Conservation (phyloP, 345 rosid species). For the Hibiscus tridactylites region DNA sequence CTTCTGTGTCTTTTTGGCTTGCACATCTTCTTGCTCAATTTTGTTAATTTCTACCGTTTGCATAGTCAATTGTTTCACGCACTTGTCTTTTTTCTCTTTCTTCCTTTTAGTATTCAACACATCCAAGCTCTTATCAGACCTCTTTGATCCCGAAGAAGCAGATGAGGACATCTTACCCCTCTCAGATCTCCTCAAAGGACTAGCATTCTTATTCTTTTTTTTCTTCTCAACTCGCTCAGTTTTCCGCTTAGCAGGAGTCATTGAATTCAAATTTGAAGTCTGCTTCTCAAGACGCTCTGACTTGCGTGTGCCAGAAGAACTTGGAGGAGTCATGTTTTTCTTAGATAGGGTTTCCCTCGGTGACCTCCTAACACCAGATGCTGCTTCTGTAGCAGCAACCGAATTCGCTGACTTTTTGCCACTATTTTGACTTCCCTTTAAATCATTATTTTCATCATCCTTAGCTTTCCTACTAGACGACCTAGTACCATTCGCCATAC, state of each 20-base stretch:
- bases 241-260: constrained; percentile 25
- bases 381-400: constrained; percentile 14
- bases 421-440: constrained; percentile 25
- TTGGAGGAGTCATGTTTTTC: constrained; percentile 20
- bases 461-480: constrained; percentile 22
- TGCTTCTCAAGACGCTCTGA: constrained; percentile 50
- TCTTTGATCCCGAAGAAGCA: constrained; percentile 31
- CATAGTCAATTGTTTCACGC: constrained; percentile 22
- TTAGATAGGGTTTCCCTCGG: constrained; percentile 23
- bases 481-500: constrained; percentile 32
- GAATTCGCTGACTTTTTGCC: constrained; percentile 28
- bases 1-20: constrained; percentile 6
- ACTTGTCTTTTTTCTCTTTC: constrained; percentile 28
- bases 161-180: constrained; percentile 42
- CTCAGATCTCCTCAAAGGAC: constrained; percentile 48
- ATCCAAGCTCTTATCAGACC: constrained; percentile 21
- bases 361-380: constrained; percentile 47
- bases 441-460: constrained; percentile 24
- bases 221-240: constrained; percentile 36
- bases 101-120: constrained; percentile 21
- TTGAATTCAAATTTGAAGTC: constrained; percentile 13
- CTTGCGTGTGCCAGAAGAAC: constrained; percentile 32
- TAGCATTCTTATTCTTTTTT: constrained; percentile 13
- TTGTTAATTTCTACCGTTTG: constrained; percentile 26
- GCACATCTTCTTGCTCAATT: constrained; percentile 6